phyloP scores from a whole-genome alignment of 2,329 filamentous ascomycete species.

The Fusarium nisikadoi region DNA sequence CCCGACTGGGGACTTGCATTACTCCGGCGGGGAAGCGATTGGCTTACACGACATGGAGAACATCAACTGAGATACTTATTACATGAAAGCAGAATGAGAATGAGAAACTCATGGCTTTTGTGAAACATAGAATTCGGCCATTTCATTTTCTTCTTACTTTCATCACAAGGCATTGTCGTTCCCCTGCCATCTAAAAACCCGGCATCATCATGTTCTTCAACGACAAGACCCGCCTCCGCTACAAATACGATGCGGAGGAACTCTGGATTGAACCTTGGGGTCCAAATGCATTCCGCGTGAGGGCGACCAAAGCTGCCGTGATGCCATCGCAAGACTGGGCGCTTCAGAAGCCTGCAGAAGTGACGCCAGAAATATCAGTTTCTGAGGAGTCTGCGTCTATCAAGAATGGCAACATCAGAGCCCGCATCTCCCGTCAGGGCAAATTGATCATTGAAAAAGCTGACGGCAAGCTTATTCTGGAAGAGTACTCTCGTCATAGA shows the following conservation, averaged over 20 bases:
- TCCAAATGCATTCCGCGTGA: slow-evolving; percentile 12
- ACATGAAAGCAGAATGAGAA: neutral
- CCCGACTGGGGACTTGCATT: slow-evolving; percentile 13
- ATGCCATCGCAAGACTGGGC: slow-evolving; percentile 17
- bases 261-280: slow-evolving; percentile 23
- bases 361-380: slow-evolving; percentile 2
- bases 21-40: slow-evolving; percentile 21
- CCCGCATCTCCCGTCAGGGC: slow-evolving; percentile 42
- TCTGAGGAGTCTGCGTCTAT: slow-evolving; percentile 1
- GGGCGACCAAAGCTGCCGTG: neutral
- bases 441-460: slow-evolving; percentile 46
- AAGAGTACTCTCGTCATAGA: slow-evolving; percentile 48
- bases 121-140: rapidly evolving
- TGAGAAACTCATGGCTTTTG: neutral
- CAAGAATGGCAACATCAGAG: slow-evolving; percentile 47
- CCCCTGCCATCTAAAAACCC: neutral
- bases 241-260: slow-evolving; percentile 15
- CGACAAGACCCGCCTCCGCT: slow-evolving; percentile 13
- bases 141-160: neutral
- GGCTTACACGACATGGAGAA: slow-evolving; percentile 2
- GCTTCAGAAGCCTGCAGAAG: neutral
- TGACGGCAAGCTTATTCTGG: slow-evolving; percentile 44
- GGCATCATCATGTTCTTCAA: slow-evolving; percentile 8
- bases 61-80: neutral
- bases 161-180: neutral